A percentile compares a stretch with the other conserved stretches of the same genome.
These are phyloP conservation scores for Wickerhamia fluorescens DNA, from an alignment of 805 yeast genomes.

Conservation along the genomic window DNA sequence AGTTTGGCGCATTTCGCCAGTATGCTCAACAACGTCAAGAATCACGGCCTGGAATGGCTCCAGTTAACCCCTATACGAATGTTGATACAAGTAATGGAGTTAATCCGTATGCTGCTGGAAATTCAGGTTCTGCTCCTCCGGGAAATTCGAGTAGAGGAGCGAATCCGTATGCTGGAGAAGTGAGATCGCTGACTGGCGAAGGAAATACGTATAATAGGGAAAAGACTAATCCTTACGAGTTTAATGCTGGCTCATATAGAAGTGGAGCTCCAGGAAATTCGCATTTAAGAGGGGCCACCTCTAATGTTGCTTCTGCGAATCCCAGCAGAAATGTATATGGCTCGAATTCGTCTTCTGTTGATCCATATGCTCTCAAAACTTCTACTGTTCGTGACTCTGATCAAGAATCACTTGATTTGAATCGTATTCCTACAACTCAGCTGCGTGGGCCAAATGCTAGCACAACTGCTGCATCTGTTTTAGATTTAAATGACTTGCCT, in stretches of 20 bases:
- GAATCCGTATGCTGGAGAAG: conserved; percentile 1
- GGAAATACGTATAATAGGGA: too few relatives aligned
- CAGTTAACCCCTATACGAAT: conserved; percentile 37
- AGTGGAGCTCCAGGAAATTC: too few relatives aligned
- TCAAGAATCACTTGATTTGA: conserved; percentile 31
- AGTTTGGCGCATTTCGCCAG: conserved; percentile 44
- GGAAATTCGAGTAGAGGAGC: conserved; percentile 2
- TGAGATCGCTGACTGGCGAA: too few relatives aligned
- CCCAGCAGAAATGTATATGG: neutral
- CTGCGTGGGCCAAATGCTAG: neutral
- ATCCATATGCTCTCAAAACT: neutral
- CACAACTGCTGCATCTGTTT: conserved; percentile 14
- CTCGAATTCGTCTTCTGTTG: neutral
- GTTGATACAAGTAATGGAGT: conserved; percentile 8
- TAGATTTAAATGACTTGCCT: conserved; percentile 28
- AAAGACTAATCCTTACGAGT: too few relatives aligned
- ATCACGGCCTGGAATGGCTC: conserved; percentile 30
- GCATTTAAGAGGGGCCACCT: too few relatives aligned
- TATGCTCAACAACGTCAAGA: conserved; percentile 40
- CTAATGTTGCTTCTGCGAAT: neutral
- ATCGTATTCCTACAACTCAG: conserved; percentile 28
- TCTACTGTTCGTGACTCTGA: conserved; percentile 10
- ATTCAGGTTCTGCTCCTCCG: conserved; percentile 6
- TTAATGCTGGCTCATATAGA: too few relatives aligned
- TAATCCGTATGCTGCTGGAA: conserved; percentile 4